Evolutionary conservation across 495 filamentous ascomycete species (phyloP).

Genomic region (Cenococcum geophilum): DNA sequence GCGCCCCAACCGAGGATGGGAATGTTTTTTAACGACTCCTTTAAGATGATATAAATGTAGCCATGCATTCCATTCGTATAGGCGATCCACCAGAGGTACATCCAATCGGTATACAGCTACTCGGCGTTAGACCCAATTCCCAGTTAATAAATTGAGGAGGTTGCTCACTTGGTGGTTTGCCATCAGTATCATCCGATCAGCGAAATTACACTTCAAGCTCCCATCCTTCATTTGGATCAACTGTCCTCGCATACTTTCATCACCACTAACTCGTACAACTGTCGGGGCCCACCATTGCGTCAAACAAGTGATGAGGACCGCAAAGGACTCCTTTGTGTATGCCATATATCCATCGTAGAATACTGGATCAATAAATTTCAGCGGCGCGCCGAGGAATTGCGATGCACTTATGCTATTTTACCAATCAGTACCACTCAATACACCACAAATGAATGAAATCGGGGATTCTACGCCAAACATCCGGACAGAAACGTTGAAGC

Average conservation of each 20-base stretch:
- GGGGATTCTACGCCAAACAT: constrained; percentile 32
- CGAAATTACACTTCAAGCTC: constrained; percentile 39
- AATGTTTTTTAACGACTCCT: constrained; percentile 40
- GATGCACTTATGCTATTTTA: constrained; percentile 37
- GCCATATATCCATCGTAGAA: constrained; percentile 43
- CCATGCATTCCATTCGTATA: constrained; percentile 44
- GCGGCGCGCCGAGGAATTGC: constrained; percentile 39
- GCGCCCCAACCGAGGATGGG: constrained; percentile 41
- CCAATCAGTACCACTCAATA: neutral
- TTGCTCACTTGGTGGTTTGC: constrained; percentile 39
- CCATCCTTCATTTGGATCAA: constrained; percentile 38
- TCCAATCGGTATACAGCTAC: constrained; percentile 41
- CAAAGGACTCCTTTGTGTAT: constrained; percentile 43
- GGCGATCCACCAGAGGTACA: constrained; percentile 44
- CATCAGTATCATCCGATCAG: constrained; percentile 40
- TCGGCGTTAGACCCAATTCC: neutral
- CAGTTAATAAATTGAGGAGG: neutral
- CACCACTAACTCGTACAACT: constrained; percentile 39
- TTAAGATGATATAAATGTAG: constrained; percentile 42
- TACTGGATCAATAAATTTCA: constrained; percentile 39
- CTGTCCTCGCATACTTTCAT: constrained; percentile 40
- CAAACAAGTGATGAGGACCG: constrained; percentile 40
- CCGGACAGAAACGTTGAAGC: constrained; percentile 41
- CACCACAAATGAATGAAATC: neutral
- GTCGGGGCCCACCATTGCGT: constrained; percentile 43